Conservation (phyloP, 306 rosid genomes). For the Pterocarpus macrocarpus region DNA sequence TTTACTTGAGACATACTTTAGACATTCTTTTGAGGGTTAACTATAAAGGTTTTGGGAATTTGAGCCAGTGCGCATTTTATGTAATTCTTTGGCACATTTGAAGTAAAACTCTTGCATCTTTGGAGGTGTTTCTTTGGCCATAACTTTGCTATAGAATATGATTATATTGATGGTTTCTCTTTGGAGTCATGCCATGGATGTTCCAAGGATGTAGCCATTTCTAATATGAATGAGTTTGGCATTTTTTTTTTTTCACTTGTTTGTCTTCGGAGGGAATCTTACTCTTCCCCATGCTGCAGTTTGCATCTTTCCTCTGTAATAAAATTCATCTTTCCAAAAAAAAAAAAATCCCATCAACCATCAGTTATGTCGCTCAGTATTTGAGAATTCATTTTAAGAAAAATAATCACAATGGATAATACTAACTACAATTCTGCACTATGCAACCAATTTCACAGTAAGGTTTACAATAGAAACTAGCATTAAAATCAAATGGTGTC, state of each 20-base stretch:
- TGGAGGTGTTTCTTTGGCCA: neutral
- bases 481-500: too few relatives aligned
- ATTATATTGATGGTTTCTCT: conserved; percentile 3
- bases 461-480: too few relatives aligned
- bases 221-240: neutral
- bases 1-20: neutral
- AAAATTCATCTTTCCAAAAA: too few relatives aligned
- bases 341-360: too few relatives aligned
- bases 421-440: too few relatives aligned
- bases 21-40: neutral
- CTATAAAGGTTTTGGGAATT: neutral
- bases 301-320: too few relatives aligned
- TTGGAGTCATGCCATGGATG: neutral
- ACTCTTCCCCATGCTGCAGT: neutral
- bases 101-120: neutral
- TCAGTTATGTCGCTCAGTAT: too few relatives aligned
- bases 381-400: too few relatives aligned
- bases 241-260: neutral
- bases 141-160: neutral
- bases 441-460: too few relatives aligned
- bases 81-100: neutral
- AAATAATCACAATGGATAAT: too few relatives aligned
- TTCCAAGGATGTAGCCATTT: neutral
- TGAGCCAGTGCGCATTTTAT: neutral
- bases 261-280: neutral